Evolutionary conservation across 805 yeast species (phyloP), one percentile per base, ranked within the genome.

Genomic region (Nematodospora valgi): DNA sequence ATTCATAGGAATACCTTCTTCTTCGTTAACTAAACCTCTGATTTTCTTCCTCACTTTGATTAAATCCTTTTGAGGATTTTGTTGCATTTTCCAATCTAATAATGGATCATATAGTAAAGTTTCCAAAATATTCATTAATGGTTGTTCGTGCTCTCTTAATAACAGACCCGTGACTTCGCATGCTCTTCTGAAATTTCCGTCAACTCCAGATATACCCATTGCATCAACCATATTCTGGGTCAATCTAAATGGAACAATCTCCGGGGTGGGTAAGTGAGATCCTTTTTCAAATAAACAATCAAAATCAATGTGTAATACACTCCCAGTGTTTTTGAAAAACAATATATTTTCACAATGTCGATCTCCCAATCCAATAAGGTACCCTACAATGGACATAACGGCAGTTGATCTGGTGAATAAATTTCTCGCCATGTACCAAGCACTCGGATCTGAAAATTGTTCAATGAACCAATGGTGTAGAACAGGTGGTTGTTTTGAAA

Each of bases 351-450:
- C 99, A 47, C 96, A 84, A 54, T 93, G 99, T 25, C 99, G 71
- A 58, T 93, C 99, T 16, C 99, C 99, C 32, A 93, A 70, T 6
- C 98, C 98, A 18, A 93, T 68, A 30, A 93, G 78, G 54, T 86
- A 86, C 0, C 99, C 98, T 4, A 91, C 95, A 68, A 93, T 87
- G 0, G 97, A 88, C 98, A 94, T 93, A 0, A 91, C 98, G 0
- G 97, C 96, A 18, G 84, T 69, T 0, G 96, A 79, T 36, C 95
- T 68, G 0, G 86, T 79, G 53, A 75, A 94, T 23, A 70, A 68
- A 32, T 80, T 81, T 37, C 98, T 63, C 1, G 91, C 85, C 27
- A 72, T 70, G 41, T 86, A 84, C 98, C 98, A 93, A 2, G 77
- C 64, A 6, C 80, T 75, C 0, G 98, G 96, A 45, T 89, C 95